Conservation (phyloP, 2,329 filamentous ascomycete species). For the Emmonsiellopsis sp. region DNA sequence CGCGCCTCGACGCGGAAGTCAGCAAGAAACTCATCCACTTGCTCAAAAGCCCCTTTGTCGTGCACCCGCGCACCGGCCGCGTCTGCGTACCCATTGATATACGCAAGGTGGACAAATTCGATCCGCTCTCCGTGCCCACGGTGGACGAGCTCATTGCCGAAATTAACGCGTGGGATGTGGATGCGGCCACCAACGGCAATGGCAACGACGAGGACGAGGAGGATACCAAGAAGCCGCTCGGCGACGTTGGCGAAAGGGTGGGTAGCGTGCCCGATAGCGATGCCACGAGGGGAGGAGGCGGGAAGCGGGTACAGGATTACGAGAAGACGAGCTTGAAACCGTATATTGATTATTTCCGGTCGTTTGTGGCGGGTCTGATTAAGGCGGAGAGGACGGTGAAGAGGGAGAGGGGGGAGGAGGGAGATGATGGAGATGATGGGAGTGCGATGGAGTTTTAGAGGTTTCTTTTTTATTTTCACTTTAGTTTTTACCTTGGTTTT, state of each 20-base stretch:
- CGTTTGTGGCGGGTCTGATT: conserved; percentile 67
- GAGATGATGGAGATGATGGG: conserved; percentile 33
- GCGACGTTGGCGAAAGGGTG: conserved; percentile 3
- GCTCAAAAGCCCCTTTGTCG: conserved; percentile 92
- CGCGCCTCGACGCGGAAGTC: conserved; percentile 90
- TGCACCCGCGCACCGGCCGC: conserved; percentile 86
- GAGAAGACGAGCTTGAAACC: conserved; percentile 94
- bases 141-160: conserved; percentile 72
- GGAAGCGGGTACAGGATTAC: conserved; percentile 63
- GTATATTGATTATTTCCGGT: conserved; percentile 81
- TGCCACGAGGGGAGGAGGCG: conserved; percentile 8
- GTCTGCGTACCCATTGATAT: conserved; percentile 94
- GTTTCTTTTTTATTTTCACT: background rate
- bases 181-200: conserved; percentile 13
- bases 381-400: conserved; percentile 57
- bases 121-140: conserved; percentile 81
- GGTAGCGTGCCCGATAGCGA: conserved; percentile 19
- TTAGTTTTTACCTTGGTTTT: background rate
- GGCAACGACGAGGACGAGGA: conserved; percentile 25
- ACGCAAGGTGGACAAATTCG: conserved; percentile 64
- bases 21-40: conserved; percentile 97
- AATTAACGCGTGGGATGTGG: conserved; percentile 68
- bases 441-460: conserved; percentile 49
- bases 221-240: conserved; percentile 22
- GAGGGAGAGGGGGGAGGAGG: conserved; percentile 39